Percentiles rank a stretch among this genome's conserved stretches.
Conservation (phyloP, 2,329 filamentous ascomycete species). For the Orbilia brochopaga region DNA sequence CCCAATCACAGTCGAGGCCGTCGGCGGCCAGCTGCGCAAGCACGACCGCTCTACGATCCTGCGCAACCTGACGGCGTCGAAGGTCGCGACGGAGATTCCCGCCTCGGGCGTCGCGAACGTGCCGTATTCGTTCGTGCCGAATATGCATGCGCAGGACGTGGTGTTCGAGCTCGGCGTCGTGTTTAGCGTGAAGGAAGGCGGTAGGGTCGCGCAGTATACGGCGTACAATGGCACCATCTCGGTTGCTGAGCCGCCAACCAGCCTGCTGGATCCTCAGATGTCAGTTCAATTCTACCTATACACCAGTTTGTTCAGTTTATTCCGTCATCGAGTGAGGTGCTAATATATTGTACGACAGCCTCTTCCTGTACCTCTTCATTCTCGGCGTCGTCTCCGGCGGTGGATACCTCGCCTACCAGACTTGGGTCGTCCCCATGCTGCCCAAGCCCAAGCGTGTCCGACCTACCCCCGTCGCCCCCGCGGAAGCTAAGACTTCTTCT, state of each 20-base stretch:
- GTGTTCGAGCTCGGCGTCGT: constrained; percentile 77
- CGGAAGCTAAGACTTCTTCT: constrained; percentile 72
- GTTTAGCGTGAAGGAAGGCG: constrained; percentile 70
- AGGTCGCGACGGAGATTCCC: constrained; percentile 41
- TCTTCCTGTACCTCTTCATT: constrained; percentile 97
- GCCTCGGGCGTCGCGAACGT: constrained; percentile 68
- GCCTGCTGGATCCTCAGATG: constrained; percentile 95
- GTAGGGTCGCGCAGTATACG: constrained; percentile 66
- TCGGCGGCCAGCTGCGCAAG: constrained; percentile 75
- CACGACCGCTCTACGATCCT: constrained; percentile 68
- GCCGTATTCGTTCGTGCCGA: constrained; percentile 82
- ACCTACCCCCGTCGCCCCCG: constrained; percentile 66
- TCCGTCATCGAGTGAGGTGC: constrained; percentile 10
- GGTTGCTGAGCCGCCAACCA: constrained; percentile 88
- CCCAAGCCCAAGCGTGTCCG: constrained; percentile 75
- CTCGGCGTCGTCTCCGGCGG: constrained; percentile 76
- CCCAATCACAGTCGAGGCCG: constrained; percentile 75
- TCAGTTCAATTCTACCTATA: constrained; percentile 61
- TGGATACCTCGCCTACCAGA: constrained; percentile 96
- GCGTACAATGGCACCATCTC: constrained; percentile 82
- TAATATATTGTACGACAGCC: constrained; percentile 63
- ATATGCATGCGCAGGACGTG: constrained; percentile 92
- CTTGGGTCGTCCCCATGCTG: constrained; percentile 95
- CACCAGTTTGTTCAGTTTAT: no score
- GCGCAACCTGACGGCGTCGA: constrained; percentile 79